These are phyloP conservation scores for Ampelomyces quisqualis DNA, from an alignment of 2,329 filamentous ascomycete genomes.

Conservation along the genomic window DNA sequence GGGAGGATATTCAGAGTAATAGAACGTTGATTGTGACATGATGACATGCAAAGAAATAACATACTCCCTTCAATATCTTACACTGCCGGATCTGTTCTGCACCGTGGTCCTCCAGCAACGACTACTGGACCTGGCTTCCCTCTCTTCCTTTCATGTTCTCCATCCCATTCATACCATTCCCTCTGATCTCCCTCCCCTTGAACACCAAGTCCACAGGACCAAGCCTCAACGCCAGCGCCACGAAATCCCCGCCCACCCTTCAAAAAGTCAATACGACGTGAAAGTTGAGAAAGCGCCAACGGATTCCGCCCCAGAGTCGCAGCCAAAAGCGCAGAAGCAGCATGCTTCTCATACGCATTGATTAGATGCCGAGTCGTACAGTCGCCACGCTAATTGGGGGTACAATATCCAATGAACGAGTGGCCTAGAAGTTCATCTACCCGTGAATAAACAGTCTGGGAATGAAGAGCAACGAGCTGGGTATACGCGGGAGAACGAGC, in stretches of 20 bases:
- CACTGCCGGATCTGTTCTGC: constrained; percentile 3
- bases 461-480: constrained; percentile 44
- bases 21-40: neutral
- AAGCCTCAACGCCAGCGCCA: constrained; percentile 43
- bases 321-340: constrained; percentile 50
- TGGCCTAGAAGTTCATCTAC: constrained; percentile 36
- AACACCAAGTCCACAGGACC: constrained; percentile 47
- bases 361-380: constrained; percentile 39
- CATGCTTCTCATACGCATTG: constrained; percentile 53
- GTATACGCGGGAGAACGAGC: constrained; percentile 48
- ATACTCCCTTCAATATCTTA: neutral
- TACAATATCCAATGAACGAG: constrained; percentile 37
- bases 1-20: neutral
- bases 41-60: neutral
- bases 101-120: constrained; percentile 12
- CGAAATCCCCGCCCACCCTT: constrained; percentile 48
- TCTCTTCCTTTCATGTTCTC: neutral
- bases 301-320: constrained; percentile 49
- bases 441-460: constrained; percentile 34
- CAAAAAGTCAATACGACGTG: constrained; percentile 45
- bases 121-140: constrained; percentile 10
- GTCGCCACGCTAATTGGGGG: constrained; percentile 28
- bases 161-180: constrained; percentile 25
- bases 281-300: constrained; percentile 52
- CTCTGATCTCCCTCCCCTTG: constrained; percentile 45